Evolutionary conservation across 2,329 filamentous ascomycete genomes (phyloP).

Genomic region (Fusarium ambrosium): DNA sequence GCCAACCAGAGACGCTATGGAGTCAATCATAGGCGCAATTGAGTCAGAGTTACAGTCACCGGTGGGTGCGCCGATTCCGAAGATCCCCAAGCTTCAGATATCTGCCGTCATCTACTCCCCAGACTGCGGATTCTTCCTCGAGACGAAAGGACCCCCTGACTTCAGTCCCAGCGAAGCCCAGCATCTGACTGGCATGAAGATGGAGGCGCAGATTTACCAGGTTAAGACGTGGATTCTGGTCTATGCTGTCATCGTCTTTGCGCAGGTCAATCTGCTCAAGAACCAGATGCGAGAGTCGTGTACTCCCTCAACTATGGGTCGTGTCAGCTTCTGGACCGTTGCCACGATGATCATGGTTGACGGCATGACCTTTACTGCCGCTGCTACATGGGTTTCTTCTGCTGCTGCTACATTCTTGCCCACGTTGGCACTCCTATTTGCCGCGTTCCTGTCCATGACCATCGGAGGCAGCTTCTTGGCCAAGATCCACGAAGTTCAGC

Average conservation of each 20-base stretch:
- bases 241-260: slow-evolving; percentile 68
- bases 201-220: slow-evolving; percentile 69
- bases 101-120: slow-evolving; percentile 76
- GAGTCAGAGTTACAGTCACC: slow-evolving; percentile 75
- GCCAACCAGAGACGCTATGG: slow-evolving; percentile 47
- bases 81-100: slow-evolving; percentile 70
- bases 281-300: slow-evolving; percentile 75
- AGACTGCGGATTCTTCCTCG: slow-evolving; percentile 76
- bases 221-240: slow-evolving; percentile 71
- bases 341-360: slow-evolving; percentile 74
- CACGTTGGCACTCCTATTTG: slow-evolving; percentile 66
- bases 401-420: slow-evolving; percentile 69
- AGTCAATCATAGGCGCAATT: slow-evolving; percentile 63
- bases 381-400: slow-evolving; percentile 68
- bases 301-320: slow-evolving; percentile 76
- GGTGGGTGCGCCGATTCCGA: slow-evolving; percentile 68
- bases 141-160: slow-evolving; percentile 72
- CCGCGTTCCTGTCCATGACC: slow-evolving; percentile 67
- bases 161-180: slow-evolving; percentile 64
- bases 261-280: slow-evolving; percentile 73
- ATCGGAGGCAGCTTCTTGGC: slow-evolving; percentile 70
- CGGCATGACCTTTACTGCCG: slow-evolving; percentile 69
- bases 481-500: slow-evolving; percentile 72
- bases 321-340: slow-evolving; percentile 74
- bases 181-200: slow-evolving; percentile 72